Evolutionary conservation across 306 rosid species (phyloP).

Genomic region (Quercus parvula): DNA sequence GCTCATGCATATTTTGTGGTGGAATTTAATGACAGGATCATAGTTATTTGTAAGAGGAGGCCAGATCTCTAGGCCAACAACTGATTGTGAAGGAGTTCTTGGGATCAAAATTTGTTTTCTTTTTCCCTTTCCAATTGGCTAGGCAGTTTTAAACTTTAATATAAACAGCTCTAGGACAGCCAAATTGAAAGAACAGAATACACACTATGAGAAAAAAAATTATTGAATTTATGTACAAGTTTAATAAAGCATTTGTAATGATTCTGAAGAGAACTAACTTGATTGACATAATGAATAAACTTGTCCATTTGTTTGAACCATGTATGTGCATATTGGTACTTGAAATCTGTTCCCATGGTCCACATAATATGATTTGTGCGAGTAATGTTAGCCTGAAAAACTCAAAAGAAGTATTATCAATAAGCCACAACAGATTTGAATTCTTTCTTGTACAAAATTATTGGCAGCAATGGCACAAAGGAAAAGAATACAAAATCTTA

Average conservation of each 20-base stretch:
- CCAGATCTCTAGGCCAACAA: not conserved
- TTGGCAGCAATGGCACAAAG: not conserved
- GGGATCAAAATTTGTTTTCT: not conserved
- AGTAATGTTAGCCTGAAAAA: constrained; percentile 82
- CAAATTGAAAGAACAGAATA: not conserved
- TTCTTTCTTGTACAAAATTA: too few species aligned
- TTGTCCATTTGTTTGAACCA: constrained; percentile 95
- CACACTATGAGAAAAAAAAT: not conserved
- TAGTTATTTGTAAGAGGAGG: not conserved
- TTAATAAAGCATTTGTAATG: too few species aligned
- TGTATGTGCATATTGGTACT: constrained; percentile 82
- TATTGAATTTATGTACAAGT: too few species aligned
- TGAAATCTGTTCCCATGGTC: constrained; percentile 99
- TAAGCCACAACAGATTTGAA: constrained; percentile 12
- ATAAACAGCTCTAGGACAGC: not conserved
- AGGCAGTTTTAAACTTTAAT: not conserved
- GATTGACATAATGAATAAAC: constrained; percentile 88
- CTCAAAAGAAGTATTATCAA: not conserved
- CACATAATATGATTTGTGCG: constrained; percentile 96
- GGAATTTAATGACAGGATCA: not conserved
- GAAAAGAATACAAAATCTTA: not conserved
- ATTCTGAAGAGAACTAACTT: constrained; percentile 33
- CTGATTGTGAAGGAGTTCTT: not conserved
- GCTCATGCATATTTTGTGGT: not conserved
- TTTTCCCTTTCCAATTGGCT: not conserved